These are phyloP conservation scores for Cutaneotrichosporon daszewskae DNA, from an alignment of 1,284 basidiomycete genomes.

Conservation along the genomic window DNA sequence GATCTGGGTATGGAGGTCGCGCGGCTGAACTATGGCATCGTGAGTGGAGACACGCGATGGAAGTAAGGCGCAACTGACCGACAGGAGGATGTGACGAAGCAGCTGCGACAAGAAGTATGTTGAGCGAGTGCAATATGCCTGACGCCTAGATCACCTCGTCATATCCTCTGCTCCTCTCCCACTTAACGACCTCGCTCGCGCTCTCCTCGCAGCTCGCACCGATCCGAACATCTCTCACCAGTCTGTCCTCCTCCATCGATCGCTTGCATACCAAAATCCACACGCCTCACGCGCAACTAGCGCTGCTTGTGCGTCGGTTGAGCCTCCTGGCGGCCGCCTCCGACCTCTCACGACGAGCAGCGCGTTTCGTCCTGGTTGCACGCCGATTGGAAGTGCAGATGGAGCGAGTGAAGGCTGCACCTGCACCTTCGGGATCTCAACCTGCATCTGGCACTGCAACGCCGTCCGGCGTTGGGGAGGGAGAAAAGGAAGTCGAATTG, in stretches of 20 bases:
- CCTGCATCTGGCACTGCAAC: no score
- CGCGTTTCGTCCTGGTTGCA: slow-evolving; percentile 73
- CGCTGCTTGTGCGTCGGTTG: slow-evolving; percentile 63
- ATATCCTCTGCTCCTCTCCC: slow-evolving; percentile 46
- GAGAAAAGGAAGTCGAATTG: slow-evolving; percentile 74
- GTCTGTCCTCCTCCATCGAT: slow-evolving; percentile 33
- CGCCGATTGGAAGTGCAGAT: slow-evolving; percentile 75
- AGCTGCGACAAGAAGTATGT: slow-evolving; percentile 73
- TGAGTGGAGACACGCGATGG: slow-evolving; percentile 16
- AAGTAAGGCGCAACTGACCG: background rate
- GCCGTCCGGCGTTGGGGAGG: slow-evolving; percentile 36
- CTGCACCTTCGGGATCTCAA: slow-evolving; percentile 15
- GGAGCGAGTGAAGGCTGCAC: slow-evolving; percentile 54
- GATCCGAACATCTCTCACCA: slow-evolving; percentile 39
- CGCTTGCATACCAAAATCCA: slow-evolving; percentile 80
- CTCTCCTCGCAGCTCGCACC: slow-evolving; percentile 51
- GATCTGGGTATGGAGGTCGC: slow-evolving; percentile 80
- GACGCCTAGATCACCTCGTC: slow-evolving; percentile 45
- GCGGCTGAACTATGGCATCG: slow-evolving; percentile 70
- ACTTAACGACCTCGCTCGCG: slow-evolving; percentile 59
- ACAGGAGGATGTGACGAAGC: slow-evolving; percentile 76
- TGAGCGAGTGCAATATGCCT: slow-evolving; percentile 56
- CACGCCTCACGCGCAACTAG: slow-evolving; percentile 67
- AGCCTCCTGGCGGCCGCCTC: slow-evolving; percentile 71
- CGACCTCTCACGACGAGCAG: slow-evolving; percentile 72